Conservation (phyloP, 306 rosid species). For the Sindora glabra region DNA sequence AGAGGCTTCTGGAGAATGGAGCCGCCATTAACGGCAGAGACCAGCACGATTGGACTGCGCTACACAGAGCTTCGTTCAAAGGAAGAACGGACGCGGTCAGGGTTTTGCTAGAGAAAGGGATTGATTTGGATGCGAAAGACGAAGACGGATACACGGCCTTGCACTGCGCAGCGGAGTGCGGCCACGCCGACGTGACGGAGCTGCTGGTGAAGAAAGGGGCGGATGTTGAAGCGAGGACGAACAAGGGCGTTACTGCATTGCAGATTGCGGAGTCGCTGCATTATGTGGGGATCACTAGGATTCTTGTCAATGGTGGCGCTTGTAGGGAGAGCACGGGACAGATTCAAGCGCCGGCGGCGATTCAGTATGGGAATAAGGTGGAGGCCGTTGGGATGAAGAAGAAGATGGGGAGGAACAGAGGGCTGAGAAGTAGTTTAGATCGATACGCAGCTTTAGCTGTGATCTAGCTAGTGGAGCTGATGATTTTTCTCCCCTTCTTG, state of each 20-base stretch:
- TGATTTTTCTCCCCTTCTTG: no score
- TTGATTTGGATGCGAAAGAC: slow-evolving; percentile 37
- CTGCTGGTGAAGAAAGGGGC: slow-evolving; percentile 71
- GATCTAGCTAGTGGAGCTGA: slow-evolving; percentile 33
- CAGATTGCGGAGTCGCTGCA: slow-evolving; percentile 63
- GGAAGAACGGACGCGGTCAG: slow-evolving; percentile 43
- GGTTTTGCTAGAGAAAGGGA: slow-evolving; percentile 49
- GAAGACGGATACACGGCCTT: slow-evolving; percentile 79
- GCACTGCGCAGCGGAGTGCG: slow-evolving; percentile 68
- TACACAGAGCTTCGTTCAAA: slow-evolving; percentile 71
- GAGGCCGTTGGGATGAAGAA: slow-evolving; percentile 13
- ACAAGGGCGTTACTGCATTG: slow-evolving; percentile 57
- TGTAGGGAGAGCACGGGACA: slow-evolving; percentile 11
- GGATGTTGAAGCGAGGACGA: slow-evolving; percentile 57
- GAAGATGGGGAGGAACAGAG: slow-evolving; percentile 25
- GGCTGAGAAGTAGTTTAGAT: slow-evolving; percentile 28
- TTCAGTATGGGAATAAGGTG: slow-evolving; percentile 16
- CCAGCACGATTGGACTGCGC: slow-evolving; percentile 75
- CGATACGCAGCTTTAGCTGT: slow-evolving; percentile 34
- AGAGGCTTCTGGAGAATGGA: slow-evolving; percentile 44
- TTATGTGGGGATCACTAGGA: slow-evolving; percentile 57
- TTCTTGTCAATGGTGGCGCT: slow-evolving; percentile 53
- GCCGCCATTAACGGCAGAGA: slow-evolving; percentile 61
- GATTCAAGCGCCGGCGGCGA: slow-evolving; percentile 18
- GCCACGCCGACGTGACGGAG: slow-evolving; percentile 55